Percentiles rank a stretch among this genome's conserved stretches.
These are phyloP conservation scores for Nannochloropsis gaditana DNA, from an alignment of 108 stramenopile genomes.

Conservation along the genomic window DNA sequence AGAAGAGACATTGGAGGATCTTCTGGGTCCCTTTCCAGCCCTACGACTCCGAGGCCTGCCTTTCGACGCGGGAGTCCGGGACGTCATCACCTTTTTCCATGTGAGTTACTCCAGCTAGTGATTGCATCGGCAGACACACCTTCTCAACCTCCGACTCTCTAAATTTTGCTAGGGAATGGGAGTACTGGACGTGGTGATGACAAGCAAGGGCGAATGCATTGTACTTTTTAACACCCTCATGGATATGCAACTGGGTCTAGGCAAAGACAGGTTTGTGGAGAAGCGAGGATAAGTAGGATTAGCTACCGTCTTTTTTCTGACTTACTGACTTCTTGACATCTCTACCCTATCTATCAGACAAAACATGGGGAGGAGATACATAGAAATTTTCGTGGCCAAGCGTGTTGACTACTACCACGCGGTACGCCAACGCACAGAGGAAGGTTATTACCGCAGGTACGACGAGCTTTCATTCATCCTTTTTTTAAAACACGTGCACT, in stretches of 20 bases:
- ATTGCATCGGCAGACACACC: neutral
- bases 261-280: conserved; percentile 37
- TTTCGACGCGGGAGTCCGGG: conserved; percentile 82
- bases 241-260: conserved; percentile 84
- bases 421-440: conserved; percentile 51
- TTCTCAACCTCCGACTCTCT: neutral
- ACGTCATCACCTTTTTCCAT: conserved; percentile 78
- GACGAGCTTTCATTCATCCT: neutral
- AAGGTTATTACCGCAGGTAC: neutral
- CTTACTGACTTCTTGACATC: conserved; percentile 36
- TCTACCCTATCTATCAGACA: conserved; percentile 44
- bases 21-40: conserved; percentile 86
- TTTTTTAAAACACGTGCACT: no score
- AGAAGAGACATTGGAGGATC: conserved; percentile 39
- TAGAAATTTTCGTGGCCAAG: conserved; percentile 80
- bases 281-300: neutral
- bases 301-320: neutral
- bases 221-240: conserved; percentile 85
- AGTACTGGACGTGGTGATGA: conserved; percentile 78
- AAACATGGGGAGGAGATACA: conserved; percentile 68
- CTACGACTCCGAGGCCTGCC: conserved; percentile 75
- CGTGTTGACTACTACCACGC: conserved; percentile 80
- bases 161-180: conserved; percentile 61
- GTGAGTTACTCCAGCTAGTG: neutral
- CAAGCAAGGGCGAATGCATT: conserved; percentile 71